Conservation (phyloP, 2,329 filamentous ascomycete species). For the Gliomastix tumulicola region DNA sequence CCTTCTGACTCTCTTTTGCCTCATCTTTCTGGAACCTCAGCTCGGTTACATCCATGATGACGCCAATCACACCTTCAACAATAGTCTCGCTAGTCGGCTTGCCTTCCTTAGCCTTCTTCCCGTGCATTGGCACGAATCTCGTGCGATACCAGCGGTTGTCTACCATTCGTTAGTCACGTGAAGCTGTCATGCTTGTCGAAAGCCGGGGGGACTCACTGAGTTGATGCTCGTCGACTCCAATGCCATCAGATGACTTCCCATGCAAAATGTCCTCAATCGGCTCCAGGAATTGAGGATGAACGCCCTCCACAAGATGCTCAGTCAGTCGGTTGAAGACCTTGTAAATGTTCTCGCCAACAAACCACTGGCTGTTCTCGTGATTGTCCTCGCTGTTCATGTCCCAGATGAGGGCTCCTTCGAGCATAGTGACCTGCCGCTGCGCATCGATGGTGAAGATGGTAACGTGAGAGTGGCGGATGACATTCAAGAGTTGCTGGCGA, state of each 20-base stretch:
- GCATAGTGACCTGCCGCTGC: slow-evolving; percentile 54
- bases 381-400: slow-evolving; percentile 30
- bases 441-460: slow-evolving; percentile 68
- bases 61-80: slow-evolving; percentile 67
- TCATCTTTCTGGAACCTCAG: slow-evolving; percentile 58
- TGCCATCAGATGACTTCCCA: slow-evolving; percentile 52
- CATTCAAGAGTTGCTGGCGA: slow-evolving; percentile 63
- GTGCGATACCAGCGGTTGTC: slow-evolving; percentile 64
- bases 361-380: slow-evolving; percentile 34
- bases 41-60: slow-evolving; percentile 76
- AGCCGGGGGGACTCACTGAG: slow-evolving; percentile 29
- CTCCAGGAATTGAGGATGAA: slow-evolving; percentile 41
- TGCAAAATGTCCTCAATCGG: slow-evolving; percentile 59
- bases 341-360: slow-evolving; percentile 56
- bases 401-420: slow-evolving; percentile 62
- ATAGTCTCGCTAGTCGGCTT: slow-evolving; percentile 35
- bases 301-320: slow-evolving; percentile 30
- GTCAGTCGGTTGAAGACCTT: slow-evolving; percentile 52
- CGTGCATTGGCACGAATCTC: slow-evolving; percentile 59
- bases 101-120: slow-evolving; percentile 45
- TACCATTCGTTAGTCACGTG: slow-evolving; percentile 12
- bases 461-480: slow-evolving; percentile 68
- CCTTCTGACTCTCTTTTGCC: slow-evolving; percentile 55
- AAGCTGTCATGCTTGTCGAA: slow-evolving; percentile 2
- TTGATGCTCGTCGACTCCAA: slow-evolving; percentile 59